Base-by-base conservation (phyloP, 495 filamentous ascomycete species). In the Hyaloscypha finlandica region DNA sequence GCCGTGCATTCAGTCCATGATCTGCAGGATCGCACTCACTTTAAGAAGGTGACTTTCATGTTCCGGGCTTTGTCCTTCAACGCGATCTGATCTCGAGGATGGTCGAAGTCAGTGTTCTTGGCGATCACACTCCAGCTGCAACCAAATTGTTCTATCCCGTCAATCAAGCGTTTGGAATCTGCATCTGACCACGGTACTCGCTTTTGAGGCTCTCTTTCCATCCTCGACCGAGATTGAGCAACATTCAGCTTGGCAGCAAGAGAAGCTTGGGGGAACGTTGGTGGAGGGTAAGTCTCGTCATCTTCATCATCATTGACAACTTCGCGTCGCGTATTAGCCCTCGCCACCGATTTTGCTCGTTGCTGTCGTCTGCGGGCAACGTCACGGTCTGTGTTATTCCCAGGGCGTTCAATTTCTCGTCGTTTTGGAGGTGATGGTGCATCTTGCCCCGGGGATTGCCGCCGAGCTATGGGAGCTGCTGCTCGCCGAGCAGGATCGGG, bases 41-140 rank as follows among this genome's bases (percentile, higher is more conserved):
- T 85, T 5, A 90, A 74, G 63, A 79, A 86, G 63, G 81, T 81
- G 42, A 85, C 81, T 70, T 89, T 89, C 61, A 90, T 71, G 64
- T 88, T 81, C 9, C 87, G 79, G 54, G 86, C 89, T 74, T 90
- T 91, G 77, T 91, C 88, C 35, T 88, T 89, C 22, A 90, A 73
- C 29, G 81, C 83, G 55, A 88, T 86, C 68, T 90, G 86, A 0
- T 72, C 69, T 8, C 69, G 64, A 37, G 82, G 72, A 37, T 87
- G 77, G 0, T 77, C 74, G 2, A 77, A 61, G 1, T 67, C 72
- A 19, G 68, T 74, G 1, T 71, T 57, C 39, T 74, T 76, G 65
- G 84, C 79, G 42, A 90, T 84, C 0, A 65, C 35, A 25, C 80
- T 75, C 82, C 86, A 91, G 52, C 80, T 83, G 70, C 80, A 82